Conservation (phyloP, 2,329 filamentous ascomycete species). For the Pseudocercospora pini-densiflorae region DNA sequence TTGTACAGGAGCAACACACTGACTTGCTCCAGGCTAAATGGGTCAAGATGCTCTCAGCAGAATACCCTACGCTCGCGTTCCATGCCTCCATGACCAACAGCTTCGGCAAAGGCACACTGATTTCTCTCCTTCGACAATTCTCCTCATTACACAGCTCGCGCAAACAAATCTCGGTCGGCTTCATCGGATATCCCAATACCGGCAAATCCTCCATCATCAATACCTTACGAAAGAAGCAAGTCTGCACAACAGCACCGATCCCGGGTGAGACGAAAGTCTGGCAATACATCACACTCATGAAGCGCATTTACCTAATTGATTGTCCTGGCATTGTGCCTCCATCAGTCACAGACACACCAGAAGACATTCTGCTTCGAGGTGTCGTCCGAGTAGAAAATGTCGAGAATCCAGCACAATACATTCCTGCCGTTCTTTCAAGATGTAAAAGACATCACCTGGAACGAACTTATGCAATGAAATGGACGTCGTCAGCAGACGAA, state of each 20-base stretch:
- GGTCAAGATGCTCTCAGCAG: slow-evolving; percentile 86
- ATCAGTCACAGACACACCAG: slow-evolving; percentile 78
- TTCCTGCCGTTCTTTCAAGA: slow-evolving; percentile 76
- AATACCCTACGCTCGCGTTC: slow-evolving; percentile 93
- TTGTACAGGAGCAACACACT: slow-evolving; percentile 14
- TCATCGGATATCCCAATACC: slow-evolving; percentile 89
- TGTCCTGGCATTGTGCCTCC: slow-evolving; percentile 96
- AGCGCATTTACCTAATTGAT: slow-evolving; percentile 92
- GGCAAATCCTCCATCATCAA: slow-evolving; percentile 99
- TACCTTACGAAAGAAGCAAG: slow-evolving; percentile 90
- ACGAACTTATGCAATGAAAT: slow-evolving; percentile 86
- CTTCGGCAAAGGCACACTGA: slow-evolving; percentile 94
- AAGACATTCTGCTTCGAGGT: slow-evolving; percentile 86
- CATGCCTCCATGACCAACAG: slow-evolving; percentile 94
- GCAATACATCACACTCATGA: slow-evolving; percentile 97
- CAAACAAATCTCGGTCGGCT: slow-evolving; percentile 92
- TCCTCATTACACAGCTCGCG: slow-evolving; percentile 84
- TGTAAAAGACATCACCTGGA: slow-evolving; percentile 89
- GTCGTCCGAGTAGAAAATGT: slow-evolving; percentile 96
- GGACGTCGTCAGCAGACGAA: slow-evolving; percentile 54
- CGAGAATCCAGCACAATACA: slow-evolving; percentile 94
- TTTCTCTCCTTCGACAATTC: slow-evolving; percentile 90
- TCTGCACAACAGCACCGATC: slow-evolving; percentile 90
- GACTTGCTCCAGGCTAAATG: slow-evolving; percentile 74
- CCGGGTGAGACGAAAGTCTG: slow-evolving; percentile 97